Evolutionary conservation across 129 eudicot genomes (phyloP).

Genomic region (Deinandra increscens): DNA sequence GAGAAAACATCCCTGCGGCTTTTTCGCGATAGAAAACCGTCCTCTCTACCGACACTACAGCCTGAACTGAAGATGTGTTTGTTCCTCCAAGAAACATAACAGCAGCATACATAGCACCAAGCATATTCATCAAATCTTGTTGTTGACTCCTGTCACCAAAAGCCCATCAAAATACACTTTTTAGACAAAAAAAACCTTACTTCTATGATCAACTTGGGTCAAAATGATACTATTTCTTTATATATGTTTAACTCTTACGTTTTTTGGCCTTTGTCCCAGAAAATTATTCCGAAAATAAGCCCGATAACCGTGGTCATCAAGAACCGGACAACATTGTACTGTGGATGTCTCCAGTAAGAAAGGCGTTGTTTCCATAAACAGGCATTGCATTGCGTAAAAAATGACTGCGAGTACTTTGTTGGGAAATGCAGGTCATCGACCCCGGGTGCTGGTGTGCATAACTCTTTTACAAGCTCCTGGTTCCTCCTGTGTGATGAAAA

Average conservation of each 20-base stretch:
- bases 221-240: too few species aligned
- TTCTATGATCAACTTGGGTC: too few species aligned
- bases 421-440: constrained; percentile 46
- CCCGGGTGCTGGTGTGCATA: constrained; percentile 46
- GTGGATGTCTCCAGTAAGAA: constrained; percentile 64
- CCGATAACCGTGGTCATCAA: constrained; percentile 40
- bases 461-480: constrained; percentile 44
- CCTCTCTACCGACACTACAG: constrained; percentile 50
- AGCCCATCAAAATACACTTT: neutral
- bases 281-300: constrained; percentile 47
- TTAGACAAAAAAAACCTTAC: too few species aligned
- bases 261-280: constrained; percentile 61
- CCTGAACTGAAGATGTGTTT: constrained; percentile 43
- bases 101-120: constrained; percentile 61
- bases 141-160: constrained; percentile 35
- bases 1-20: constrained; percentile 68
- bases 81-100: constrained; percentile 63
- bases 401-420: constrained; percentile 50
- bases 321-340: constrained; percentile 45
- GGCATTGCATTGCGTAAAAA: constrained; percentile 43
- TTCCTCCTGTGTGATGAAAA: constrained; percentile 39
- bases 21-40: constrained; percentile 56
- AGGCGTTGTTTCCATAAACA: constrained; percentile 58
- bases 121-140: constrained; percentile 50
- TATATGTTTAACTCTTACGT: constrained; percentile 30